Evolutionary conservation across 352 stramenopile genomes (phyloP), one percentile per base, ranked within the genome.

Genomic region (Pythium chondricola): DNA sequence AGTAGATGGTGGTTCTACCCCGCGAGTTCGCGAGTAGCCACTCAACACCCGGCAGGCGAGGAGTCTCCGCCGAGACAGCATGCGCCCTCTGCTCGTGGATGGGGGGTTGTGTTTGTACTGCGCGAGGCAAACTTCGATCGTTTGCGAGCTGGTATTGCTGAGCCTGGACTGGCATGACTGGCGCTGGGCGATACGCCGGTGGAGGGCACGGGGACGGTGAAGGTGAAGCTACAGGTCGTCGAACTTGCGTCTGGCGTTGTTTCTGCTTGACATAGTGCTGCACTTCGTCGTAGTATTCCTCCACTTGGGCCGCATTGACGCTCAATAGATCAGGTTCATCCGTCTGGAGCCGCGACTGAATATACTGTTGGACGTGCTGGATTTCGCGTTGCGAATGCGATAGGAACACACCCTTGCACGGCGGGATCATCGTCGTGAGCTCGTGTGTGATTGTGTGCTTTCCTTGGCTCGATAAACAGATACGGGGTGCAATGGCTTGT

Each of bases 261-360:
- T 62, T 64, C 35, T 59, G 56, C 32, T 52, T 40, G 26, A 64
- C 44, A 38, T 64, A 64, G 43, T 55, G 18, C 32, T 56, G 37
- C 21, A 64, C 24, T 26, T 64, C 56, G n/a, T 59, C 56, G 22
- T 51, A 17, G 40, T 64, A 64, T 31, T 58, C 56, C 4, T 48
- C 32, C 17, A 64, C 36, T 16, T 58, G 43, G 21, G 37, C 35
- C 4, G 56, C 21, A 38, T 56, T 64, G 13, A 64, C 33, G 44
- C 32, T 37, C 27, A 64, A 45, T 47, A 58, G 32, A 26, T 49
- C 20, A 0, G 56, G 39, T 6, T 58, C 48, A 2, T 64, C 48
- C 7, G 49, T 44, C 24, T 47, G 56, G 6, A 64, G 21, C 18
- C 39, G 56, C 22, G 56, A n/a, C 33, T 64, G 48, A 44, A 64